Conservation (phyloP, 805 yeast species). For the Wickerhamomyces chaumierensis region DNA sequence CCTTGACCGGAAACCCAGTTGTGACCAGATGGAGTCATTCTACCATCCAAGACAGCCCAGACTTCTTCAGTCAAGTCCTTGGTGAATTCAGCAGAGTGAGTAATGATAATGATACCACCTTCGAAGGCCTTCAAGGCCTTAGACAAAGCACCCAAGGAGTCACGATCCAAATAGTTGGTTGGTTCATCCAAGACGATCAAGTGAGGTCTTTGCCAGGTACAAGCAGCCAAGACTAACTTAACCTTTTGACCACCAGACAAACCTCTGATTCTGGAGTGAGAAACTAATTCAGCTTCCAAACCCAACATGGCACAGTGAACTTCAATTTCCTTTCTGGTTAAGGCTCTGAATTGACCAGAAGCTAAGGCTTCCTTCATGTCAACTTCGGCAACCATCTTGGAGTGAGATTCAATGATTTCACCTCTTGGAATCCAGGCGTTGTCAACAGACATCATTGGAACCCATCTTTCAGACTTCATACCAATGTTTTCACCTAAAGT, state of each 20-base stretch:
- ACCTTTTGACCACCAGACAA: conserved; percentile 99
- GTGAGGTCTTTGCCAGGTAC: conserved; percentile 99
- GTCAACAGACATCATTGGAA: conserved; percentile 98
- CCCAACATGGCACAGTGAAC: conserved; percentile 98
- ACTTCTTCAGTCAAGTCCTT: conserved; percentile 99
- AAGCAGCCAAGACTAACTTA: conserved; percentile 98
- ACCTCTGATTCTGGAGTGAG: conserved; percentile 99
- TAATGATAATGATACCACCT: conserved; percentile 99
- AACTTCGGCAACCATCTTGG: conserved; percentile 99
- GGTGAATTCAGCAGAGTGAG: conserved; percentile 99
- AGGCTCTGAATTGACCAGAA: conserved; percentile 99
- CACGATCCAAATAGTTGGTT: conserved; percentile 98
- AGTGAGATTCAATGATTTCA: conserved; percentile 92
- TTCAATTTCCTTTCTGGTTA: conserved; percentile 99
- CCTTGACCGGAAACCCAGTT: conserved; percentile 99
- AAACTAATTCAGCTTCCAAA: conserved; percentile 96
- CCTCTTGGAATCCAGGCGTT: conserved; percentile 99
- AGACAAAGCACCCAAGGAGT: conserved; percentile 98
- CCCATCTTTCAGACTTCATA: conserved; percentile 99
- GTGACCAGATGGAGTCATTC: conserved; percentile 99
- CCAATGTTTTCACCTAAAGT: conserved; percentile 96
- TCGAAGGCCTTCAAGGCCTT: conserved; percentile 97
- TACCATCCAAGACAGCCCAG: conserved; percentile 98
- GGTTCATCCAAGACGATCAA: conserved; percentile 99
- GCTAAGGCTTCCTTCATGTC: conserved; percentile 99